Evolutionary conservation across 2,329 filamentous ascomycete species (phyloP).

Genomic region (Aquanectria penicillioides): DNA sequence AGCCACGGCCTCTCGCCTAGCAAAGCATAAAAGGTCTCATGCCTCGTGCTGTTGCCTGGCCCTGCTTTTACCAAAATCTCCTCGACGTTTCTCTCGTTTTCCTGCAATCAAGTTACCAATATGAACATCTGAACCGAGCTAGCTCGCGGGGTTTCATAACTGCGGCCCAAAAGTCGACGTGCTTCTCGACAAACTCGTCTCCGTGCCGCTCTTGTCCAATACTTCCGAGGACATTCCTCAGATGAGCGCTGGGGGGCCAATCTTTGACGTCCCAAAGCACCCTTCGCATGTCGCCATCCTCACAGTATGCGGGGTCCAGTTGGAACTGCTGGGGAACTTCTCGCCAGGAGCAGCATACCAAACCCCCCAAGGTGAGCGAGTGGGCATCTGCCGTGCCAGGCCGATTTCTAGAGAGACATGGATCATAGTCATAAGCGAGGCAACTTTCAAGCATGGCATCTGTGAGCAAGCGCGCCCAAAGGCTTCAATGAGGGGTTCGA

Average conservation of each 20-base stretch:
- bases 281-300: conserved; percentile 21
- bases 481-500: conserved; percentile 26
- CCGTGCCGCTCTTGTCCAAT: conserved; percentile 27
- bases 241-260: conserved; percentile 19
- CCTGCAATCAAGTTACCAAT: conserved; percentile 17
- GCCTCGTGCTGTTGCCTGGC: not conserved
- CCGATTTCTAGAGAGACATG: conserved; percentile 23
- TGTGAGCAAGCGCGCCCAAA: conserved; percentile 28
- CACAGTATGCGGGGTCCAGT: conserved; percentile 27
- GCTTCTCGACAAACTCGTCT: conserved; percentile 26
- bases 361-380: conserved; percentile 26
- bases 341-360: conserved; percentile 25
- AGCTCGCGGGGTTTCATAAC: conserved; percentile 29
- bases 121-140: conserved; percentile 25
- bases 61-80: not conserved
- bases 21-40: not conserved
- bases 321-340: conserved; percentile 24
- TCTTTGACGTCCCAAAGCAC: conserved; percentile 30
- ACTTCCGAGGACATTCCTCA: conserved; percentile 11
- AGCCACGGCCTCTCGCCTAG: not conserved
- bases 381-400: conserved; percentile 19
- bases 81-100: not conserved
- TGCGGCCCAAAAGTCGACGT: conserved; percentile 30
- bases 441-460: conserved; percentile 24
- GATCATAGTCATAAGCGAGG: conserved; percentile 26